Conservation (phyloP, 176 grass and related monocot species). For the Zizania latifolia region DNA sequence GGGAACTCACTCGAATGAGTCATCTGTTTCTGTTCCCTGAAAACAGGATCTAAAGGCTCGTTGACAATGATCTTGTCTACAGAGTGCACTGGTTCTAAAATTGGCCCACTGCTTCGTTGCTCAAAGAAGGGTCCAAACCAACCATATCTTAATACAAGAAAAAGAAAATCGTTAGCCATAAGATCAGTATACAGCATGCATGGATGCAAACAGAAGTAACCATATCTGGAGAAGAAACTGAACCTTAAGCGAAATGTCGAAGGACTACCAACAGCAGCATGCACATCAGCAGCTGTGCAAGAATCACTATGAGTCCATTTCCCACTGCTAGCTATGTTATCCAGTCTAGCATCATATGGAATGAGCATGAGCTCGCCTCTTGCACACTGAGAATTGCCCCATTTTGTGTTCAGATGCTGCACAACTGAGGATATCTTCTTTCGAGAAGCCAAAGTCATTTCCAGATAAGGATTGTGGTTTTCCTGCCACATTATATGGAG, state of each 20-base stretch:
- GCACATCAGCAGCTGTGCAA: slow-evolving; percentile 68
- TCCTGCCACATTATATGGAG: slow-evolving; percentile 48
- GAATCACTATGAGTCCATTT: slow-evolving; percentile 73
- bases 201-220: background rate
- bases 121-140: slow-evolving; percentile 52
- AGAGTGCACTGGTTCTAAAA: slow-evolving; percentile 19
- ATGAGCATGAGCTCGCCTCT: slow-evolving; percentile 67
- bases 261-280: slow-evolving; percentile 62
- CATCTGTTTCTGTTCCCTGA: slow-evolving; percentile 28
- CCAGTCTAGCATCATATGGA: slow-evolving; percentile 53
- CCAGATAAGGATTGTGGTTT: slow-evolving; percentile 76
- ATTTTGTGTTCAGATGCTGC: slow-evolving; percentile 84
- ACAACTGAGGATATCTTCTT: slow-evolving; percentile 97
- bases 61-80: slow-evolving; percentile 27
- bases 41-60: slow-evolving; percentile 19
- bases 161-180: background rate
- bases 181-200: background rate
- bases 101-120: slow-evolving; percentile 9
- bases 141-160: slow-evolving; percentile 67
- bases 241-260: slow-evolving; percentile 82
- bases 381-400: slow-evolving; percentile 51
- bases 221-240: no score
- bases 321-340: slow-evolving; percentile 35
- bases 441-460: slow-evolving; percentile 69
- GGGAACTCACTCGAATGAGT: slow-evolving; percentile 27